Evolutionary conservation across 2,329 filamentous ascomycete genomes (phyloP).

Genomic region (Trichoderma simmonsii): DNA sequence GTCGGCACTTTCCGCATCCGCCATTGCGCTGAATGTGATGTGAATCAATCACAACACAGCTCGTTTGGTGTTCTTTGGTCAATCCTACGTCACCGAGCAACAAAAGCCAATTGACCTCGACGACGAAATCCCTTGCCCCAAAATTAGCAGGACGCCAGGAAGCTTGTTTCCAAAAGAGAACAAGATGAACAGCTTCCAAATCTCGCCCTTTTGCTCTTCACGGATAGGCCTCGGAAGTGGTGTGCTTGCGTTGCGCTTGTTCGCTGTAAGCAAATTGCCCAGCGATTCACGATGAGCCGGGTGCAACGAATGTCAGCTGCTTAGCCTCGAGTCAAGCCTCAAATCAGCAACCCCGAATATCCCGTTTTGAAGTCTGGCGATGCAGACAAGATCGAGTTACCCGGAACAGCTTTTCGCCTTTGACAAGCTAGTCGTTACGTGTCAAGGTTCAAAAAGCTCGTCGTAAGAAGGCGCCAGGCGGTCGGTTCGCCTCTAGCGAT

Average conservation of each 20-base stretch:
- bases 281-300: background rate
- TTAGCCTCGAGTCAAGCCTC: background rate
- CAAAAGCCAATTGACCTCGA: background rate
- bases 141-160: background rate
- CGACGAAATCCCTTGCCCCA: background rate
- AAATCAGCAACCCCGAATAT: background rate
- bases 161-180: background rate
- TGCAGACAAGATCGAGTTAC: background rate
- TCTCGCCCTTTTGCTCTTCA: background rate
- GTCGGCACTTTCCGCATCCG: slow-evolving; percentile 15
- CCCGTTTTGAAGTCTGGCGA: background rate
- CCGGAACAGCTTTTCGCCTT: background rate
- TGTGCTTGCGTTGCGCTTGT: background rate
- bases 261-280: background rate
- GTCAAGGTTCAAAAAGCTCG: background rate
- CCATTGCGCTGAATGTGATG: slow-evolving; percentile 14
- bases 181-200: background rate
- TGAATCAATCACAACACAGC: background rate
- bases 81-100: background rate
- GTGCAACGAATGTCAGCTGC: background rate
- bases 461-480: background rate
- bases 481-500: background rate
- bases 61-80: background rate
- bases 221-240: background rate
- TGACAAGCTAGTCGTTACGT: background rate